A percentile compares a stretch with the other conserved stretches of the same genome.
phyloP scores from a whole-genome alignment of 495 filamentous ascomycete genomes.

The Aspergillus asperescens region DNA sequence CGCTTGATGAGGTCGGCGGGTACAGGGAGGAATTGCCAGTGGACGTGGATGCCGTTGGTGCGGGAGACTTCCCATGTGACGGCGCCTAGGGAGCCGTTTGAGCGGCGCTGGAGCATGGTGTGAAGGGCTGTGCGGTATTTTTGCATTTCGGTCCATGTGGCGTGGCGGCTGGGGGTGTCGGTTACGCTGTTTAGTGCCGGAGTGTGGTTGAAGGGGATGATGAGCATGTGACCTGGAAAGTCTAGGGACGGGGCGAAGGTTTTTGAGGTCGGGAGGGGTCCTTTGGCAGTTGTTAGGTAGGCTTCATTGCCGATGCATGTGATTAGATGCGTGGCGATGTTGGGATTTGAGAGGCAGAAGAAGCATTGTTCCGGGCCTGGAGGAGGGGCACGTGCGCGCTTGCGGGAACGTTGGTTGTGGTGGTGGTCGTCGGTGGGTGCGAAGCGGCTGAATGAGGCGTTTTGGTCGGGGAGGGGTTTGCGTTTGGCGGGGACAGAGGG shows the following conservation, averaged over 20 bases:
- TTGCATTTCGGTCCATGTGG: constrained; percentile 71
- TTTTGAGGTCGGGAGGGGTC: constrained; percentile 64
- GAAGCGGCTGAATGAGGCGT: constrained; percentile 59
- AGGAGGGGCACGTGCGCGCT: constrained; percentile 53
- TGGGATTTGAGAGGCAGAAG: constrained; percentile 86
- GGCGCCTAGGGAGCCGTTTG: constrained; percentile 57
- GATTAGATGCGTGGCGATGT: constrained; percentile 79
- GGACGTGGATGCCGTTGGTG: constrained; percentile 69
- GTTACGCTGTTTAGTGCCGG: constrained; percentile 60
- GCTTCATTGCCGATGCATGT: constrained; percentile 75
- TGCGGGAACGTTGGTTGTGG: constrained; percentile 38
- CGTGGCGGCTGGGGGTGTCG: constrained; percentile 46
- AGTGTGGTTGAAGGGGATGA: constrained; percentile 77
- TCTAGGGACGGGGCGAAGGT: constrained; percentile 58
- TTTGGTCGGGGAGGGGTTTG: constrained; percentile 44
- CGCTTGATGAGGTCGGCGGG: constrained; percentile 55
- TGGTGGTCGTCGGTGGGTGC: constrained; percentile 36
- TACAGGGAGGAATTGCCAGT: constrained; percentile 93
- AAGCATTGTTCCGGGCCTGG: constrained; percentile 78
- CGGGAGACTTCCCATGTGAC: constrained; percentile 91
- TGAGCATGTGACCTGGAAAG: constrained; percentile 85
- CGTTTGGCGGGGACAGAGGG: constrained; percentile 53
- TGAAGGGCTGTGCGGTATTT: constrained; percentile 69
- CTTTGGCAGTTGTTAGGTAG: constrained; percentile 90
- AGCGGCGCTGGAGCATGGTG: constrained; percentile 52